Percentiles rank a stretch among this genome's conserved stretches.
These are phyloP conservation scores for Porpolomopsis calyptriformis DNA, from an alignment of 768 basidiomycete species.

Conservation along the genomic window DNA sequence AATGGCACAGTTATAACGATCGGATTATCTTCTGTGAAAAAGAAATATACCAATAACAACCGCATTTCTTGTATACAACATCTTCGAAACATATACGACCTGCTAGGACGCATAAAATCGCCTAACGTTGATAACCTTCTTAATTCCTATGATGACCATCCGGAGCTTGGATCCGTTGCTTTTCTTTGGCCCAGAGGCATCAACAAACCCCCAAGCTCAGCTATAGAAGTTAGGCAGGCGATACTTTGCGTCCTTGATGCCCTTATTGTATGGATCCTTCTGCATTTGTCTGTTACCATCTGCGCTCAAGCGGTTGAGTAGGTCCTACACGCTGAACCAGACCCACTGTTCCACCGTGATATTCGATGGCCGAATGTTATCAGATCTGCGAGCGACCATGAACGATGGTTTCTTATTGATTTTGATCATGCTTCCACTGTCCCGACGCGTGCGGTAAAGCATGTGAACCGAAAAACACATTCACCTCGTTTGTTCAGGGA, in stretches of 20 bases:
- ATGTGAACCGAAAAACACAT: background rate
- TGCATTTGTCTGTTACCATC: background rate
- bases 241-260: constrained; percentile 1
- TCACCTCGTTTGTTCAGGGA: constrained; percentile 1
- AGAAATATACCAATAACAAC: no score
- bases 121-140: no score
- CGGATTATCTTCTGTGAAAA: no score
- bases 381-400: background rate
- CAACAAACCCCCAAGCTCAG: no score
- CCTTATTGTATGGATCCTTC: background rate
- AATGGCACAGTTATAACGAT: background rate
- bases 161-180: no score
- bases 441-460: constrained; percentile 4
- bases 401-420: constrained; percentile 4
- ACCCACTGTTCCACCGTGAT: constrained; percentile 4
- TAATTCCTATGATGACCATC: no score
- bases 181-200: no score
- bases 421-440: constrained; percentile 1
- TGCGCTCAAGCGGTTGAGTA: background rate
- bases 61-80: no score
- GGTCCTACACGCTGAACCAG: constrained; percentile 2
- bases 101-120: no score
- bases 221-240: no score
- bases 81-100: no score
- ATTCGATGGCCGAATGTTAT: constrained; percentile 6